Evolutionary conservation across 179 eudicot species (phyloP).

Genomic region (Patellifolia procumbens): DNA sequence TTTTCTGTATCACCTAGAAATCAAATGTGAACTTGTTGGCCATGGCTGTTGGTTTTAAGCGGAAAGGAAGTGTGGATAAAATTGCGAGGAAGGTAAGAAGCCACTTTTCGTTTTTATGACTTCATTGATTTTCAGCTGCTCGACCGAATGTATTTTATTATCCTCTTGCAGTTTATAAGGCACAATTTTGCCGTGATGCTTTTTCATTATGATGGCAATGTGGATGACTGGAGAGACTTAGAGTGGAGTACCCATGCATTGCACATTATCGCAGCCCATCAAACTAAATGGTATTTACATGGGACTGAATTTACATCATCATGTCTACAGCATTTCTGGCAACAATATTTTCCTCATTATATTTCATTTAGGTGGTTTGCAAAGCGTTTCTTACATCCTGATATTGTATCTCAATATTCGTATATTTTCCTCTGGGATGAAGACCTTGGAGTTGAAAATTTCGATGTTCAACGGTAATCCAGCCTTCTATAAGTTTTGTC

Average conservation of each 20-base stretch:
- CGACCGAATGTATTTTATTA: neutral
- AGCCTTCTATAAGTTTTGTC: neutral
- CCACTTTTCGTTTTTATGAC: neutral
- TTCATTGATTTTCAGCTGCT: neutral
- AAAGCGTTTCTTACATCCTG: constrained; percentile 77
- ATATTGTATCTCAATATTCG: constrained; percentile 58
- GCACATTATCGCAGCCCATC: constrained; percentile 63
- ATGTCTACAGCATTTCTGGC: neutral
- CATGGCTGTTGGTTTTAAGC: constrained; percentile 70
- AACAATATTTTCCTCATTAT: neutral
- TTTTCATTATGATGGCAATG: constrained; percentile 69
- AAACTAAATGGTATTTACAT: constrained; percentile 60
- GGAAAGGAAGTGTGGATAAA: constrained; percentile 53
- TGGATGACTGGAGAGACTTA: constrained; percentile 63
- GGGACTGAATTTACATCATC: neutral
- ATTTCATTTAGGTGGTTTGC: constrained; percentile 71
- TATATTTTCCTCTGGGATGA: constrained; percentile 85
- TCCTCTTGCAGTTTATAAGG: constrained; percentile 46
- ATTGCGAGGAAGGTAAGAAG: constrained; percentile 55
- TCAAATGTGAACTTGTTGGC: constrained; percentile 53
- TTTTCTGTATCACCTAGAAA: constrained; percentile 25
- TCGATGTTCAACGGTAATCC: constrained; percentile 52
- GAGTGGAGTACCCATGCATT: constrained; percentile 56
- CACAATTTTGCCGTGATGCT: constrained; percentile 59
- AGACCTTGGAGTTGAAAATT: constrained; percentile 70